Evolutionary conservation across 75 land plant species (phyloP).

Genomic region (Selaginella tamariscina): DNA sequence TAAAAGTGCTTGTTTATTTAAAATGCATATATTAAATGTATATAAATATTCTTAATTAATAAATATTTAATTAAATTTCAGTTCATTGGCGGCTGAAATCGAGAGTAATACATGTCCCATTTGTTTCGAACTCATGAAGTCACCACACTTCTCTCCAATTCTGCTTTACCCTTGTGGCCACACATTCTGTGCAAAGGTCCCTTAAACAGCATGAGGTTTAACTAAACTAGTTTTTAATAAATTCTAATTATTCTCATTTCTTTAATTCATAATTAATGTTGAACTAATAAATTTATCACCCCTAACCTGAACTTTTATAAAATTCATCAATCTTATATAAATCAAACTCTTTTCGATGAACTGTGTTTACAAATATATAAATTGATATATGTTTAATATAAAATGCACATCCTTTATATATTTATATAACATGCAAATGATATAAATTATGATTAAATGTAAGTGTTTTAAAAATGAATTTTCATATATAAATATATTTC

Average conservation of each 20-base stretch:
- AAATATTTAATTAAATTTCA: no score
- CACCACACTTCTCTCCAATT: slow-evolving; percentile 18
- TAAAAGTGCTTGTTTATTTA: no score
- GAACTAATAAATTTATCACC: background rate
- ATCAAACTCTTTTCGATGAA: background rate
- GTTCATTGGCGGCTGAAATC: slow-evolving; percentile 21
- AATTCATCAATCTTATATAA: background rate
- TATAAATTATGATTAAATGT: no score
- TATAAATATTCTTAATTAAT: no score
- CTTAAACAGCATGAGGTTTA: no score
- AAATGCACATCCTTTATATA: no score
- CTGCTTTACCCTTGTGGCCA: slow-evolving; percentile 21
- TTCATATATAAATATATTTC: no score
- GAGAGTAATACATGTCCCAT: slow-evolving; percentile 27
- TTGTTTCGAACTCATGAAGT: slow-evolving; percentile 24
- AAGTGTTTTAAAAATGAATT: no score
- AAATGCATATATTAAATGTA: no score
- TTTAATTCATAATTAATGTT: background rate
- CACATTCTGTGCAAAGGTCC: slow-evolving; percentile 22
- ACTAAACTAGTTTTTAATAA: no score
- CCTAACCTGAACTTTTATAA: background rate
- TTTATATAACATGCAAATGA: no score
- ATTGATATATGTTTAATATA: background rate
- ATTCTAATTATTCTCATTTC: no score
- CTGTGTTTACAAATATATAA: background rate